Evolutionary conservation across 768 basidiomycete species (phyloP).

Genomic region (Suillus plorans): DNA sequence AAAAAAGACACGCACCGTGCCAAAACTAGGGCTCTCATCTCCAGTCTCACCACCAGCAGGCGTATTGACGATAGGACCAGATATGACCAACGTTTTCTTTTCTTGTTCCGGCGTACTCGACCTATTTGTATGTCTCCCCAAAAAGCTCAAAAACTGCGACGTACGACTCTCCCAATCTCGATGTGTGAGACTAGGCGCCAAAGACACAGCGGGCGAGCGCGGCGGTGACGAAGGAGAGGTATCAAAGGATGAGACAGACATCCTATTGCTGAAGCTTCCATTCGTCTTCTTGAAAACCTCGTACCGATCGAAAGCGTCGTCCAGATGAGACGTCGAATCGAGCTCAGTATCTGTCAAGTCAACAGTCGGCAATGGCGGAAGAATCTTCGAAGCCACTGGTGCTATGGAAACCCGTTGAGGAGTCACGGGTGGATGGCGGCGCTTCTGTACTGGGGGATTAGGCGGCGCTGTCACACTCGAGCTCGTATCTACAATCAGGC

Average conservation of each 20-base stretch:
- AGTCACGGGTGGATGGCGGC: slow-evolving; percentile 26
- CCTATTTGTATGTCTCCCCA: slow-evolving; percentile 45
- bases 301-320: slow-evolving; percentile 90
- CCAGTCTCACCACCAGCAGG: slow-evolving; percentile 50
- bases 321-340: slow-evolving; percentile 48
- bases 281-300: slow-evolving; percentile 72
- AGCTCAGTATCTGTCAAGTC: slow-evolving; percentile 20
- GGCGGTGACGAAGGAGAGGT: slow-evolving; percentile 41
- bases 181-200: slow-evolving; percentile 31
- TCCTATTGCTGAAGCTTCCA: slow-evolving; percentile 42
- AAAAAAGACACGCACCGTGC: slow-evolving; percentile 1
- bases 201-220: slow-evolving; percentile 34
- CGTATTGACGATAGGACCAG: slow-evolving; percentile 57
- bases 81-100: slow-evolving; percentile 55
- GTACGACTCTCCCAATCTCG: slow-evolving; percentile 37
- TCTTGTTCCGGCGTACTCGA: slow-evolving; percentile 52
- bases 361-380: slow-evolving; percentile 51
- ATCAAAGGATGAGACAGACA: slow-evolving; percentile 66
- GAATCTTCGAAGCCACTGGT: slow-evolving; percentile 41
- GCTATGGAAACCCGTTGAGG: slow-evolving; percentile 19
- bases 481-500: slow-evolving; percentile 67
- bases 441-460: slow-evolving; percentile 22
- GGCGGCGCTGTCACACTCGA: slow-evolving; percentile 45
- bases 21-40: neutral
- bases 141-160: slow-evolving; percentile 58